Conservation (phyloP, 257 asterid genomes). For the Nicotiana obtusifolia region DNA sequence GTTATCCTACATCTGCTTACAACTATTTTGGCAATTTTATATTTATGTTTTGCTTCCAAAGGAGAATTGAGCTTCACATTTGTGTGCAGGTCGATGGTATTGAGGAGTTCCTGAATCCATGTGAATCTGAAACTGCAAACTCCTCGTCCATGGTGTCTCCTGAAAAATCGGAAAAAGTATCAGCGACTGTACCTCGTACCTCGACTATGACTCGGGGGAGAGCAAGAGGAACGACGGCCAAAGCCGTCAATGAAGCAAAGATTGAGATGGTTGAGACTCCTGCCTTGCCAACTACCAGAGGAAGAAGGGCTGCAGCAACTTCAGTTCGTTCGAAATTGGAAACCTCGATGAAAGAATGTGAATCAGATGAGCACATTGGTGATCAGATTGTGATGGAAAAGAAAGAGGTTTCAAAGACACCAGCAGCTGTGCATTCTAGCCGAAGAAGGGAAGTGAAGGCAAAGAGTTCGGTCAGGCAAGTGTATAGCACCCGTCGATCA, state of each 20-base stretch:
- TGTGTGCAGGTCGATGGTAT: slow-evolving; percentile 62
- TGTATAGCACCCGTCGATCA: slow-evolving; percentile 53
- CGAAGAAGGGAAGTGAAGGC: slow-evolving; percentile 35
- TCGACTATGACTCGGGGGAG: slow-evolving; percentile 32
- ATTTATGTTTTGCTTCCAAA: neutral
- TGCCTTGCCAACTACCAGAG: slow-evolving; percentile 24
- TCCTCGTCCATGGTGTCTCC: slow-evolving; percentile 42
- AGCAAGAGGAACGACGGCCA: slow-evolving; percentile 25
- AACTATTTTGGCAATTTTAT: neutral
- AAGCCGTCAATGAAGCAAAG: slow-evolving; percentile 8
- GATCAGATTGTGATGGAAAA: slow-evolving; percentile 16
- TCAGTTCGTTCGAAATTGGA: slow-evolving; percentile 44
- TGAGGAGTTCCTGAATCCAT: slow-evolving; percentile 41
- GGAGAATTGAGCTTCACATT: neutral
- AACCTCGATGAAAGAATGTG: slow-evolving; percentile 35
- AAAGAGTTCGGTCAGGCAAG: slow-evolving; percentile 26
- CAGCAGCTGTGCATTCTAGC: slow-evolving; percentile 35
- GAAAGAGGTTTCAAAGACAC: slow-evolving; percentile 33
- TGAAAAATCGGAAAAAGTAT: slow-evolving; percentile 32
- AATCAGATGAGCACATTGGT: neutral
- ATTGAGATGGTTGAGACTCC: slow-evolving; percentile 17
- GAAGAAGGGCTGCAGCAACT: slow-evolving; percentile 33
- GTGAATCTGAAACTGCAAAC: slow-evolving; percentile 34
- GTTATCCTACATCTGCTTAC: neutral
- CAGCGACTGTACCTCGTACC: slow-evolving; percentile 46